A percentile compares a stretch with the other conserved stretches of the same genome.
Evolutionary conservation across 2,329 filamentous ascomycete genomes (phyloP).

Genomic region (Diaporthe sp.): DNA sequence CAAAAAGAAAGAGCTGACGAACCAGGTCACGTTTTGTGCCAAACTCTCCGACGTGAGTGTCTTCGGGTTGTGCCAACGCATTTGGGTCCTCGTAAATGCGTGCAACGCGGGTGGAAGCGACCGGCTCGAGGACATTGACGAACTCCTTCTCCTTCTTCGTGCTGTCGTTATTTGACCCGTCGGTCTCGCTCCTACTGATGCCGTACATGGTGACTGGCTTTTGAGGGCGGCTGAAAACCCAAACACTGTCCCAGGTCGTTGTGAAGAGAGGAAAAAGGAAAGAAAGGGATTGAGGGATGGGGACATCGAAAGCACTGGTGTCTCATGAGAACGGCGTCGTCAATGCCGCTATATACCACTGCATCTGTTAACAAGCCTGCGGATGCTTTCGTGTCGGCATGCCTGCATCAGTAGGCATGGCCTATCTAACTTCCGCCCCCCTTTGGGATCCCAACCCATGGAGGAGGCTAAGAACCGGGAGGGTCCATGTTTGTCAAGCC

Average conservation of each 20-base stretch:
- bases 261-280: neutral
- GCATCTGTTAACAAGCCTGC: neutral
- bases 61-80: constrained; percentile 35
- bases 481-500: constrained; percentile 35
- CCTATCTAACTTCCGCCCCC: constrained; percentile 25
- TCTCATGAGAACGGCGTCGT: neutral
- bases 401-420: constrained; percentile 15
- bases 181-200: constrained; percentile 33
- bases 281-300: neutral
- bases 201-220: constrained; percentile 35
- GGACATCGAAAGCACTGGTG: neutral
- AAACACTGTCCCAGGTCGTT: constrained; percentile 6
- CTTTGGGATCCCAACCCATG: constrained; percentile 7
- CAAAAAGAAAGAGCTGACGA: neutral
- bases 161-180: constrained; percentile 31
- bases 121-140: constrained; percentile 24
- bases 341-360: constrained; percentile 26
- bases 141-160: constrained; percentile 38
- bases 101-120: constrained; percentile 22
- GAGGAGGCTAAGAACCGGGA: neutral
- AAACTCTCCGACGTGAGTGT: constrained; percentile 38
- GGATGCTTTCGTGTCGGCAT: constrained; percentile 21
- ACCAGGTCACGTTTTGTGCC: constrained; percentile 41
- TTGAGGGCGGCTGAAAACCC: constrained; percentile 7
- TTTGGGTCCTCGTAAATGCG: constrained; percentile 36